These are phyloP conservation scores for Solidago caesia DNA, from an alignment of 129 eudicot species.

Conservation along the genomic window DNA sequence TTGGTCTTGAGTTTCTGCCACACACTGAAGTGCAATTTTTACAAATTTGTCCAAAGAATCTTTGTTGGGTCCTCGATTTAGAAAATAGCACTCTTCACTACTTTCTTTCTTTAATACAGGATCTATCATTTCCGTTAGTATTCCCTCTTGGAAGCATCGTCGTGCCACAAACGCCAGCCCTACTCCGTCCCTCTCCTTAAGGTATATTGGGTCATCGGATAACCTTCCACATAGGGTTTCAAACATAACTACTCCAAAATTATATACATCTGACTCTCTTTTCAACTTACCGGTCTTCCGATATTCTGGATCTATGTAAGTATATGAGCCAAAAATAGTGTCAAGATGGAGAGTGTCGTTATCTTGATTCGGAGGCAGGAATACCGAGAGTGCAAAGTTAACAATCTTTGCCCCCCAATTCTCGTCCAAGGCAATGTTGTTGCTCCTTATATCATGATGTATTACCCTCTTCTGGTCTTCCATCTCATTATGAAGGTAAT, in stretches of 20 bases:
- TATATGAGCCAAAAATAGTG: too few relatives aligned
- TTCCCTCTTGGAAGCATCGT: background rate
- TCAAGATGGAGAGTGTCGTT: too few relatives aligned
- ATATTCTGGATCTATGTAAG: background rate
- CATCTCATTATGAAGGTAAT: too few relatives aligned
- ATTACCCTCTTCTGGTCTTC: background rate
- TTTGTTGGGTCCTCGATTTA: background rate
- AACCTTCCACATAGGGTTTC: background rate
- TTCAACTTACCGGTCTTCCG: background rate
- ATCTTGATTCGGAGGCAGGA: background rate
- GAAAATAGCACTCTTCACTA: too few relatives aligned
- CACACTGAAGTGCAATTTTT: background rate
- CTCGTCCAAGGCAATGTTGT: background rate
- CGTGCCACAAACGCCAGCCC: background rate
- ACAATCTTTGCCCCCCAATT: background rate
- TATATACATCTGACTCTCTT: background rate
- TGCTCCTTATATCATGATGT: background rate
- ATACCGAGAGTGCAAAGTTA: background rate
- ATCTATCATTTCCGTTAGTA: background rate
- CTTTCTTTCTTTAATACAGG: too few relatives aligned
- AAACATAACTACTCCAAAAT: background rate
- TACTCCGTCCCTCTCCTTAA: too few relatives aligned
- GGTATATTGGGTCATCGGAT: background rate
- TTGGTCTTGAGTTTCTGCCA: background rate
- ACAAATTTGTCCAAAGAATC: background rate